Evolutionary conservation across 2,329 filamentous ascomycete genomes (phyloP).

Genomic region (Catunica adiposa): DNA sequence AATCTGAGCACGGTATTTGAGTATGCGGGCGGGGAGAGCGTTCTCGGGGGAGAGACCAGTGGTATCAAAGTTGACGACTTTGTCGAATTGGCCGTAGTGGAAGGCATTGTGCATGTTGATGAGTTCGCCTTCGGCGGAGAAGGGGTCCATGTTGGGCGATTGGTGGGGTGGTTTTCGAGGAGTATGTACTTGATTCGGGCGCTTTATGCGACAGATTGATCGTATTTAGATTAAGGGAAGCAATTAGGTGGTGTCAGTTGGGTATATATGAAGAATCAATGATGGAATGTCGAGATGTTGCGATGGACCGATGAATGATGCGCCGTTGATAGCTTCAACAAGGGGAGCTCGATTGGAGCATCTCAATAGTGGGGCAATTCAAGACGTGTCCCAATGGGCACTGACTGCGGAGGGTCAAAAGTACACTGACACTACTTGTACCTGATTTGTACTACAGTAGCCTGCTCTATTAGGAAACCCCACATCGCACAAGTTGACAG

Average conservation of each 20-base stretch:
- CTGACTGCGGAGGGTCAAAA: background rate
- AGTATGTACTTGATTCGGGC: constrained; percentile 12
- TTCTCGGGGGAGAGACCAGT: constrained; percentile 66
- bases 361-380: constrained; percentile 11
- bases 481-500: background rate
- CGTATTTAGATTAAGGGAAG: background rate
- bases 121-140: constrained; percentile 53
- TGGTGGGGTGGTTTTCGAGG: constrained; percentile 1
- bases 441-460: background rate
- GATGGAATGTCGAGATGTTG: background rate
- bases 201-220: background rate
- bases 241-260: too few relatives aligned
- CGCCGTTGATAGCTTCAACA: background rate
- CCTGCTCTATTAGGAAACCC: background rate
- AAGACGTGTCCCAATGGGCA: constrained; percentile 9
- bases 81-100: constrained; percentile 69
- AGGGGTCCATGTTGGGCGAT: constrained; percentile 44
- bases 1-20: constrained; percentile 68
- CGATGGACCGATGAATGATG: background rate
- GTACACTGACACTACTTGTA: background rate
- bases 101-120: constrained; percentile 57
- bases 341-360: background rate
- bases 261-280: background rate
- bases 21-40: constrained; percentile 55
- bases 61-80: constrained; percentile 73